Conservation (phyloP, 192 early-diverging fungal genomes). For the Coemansia sp. region DNA sequence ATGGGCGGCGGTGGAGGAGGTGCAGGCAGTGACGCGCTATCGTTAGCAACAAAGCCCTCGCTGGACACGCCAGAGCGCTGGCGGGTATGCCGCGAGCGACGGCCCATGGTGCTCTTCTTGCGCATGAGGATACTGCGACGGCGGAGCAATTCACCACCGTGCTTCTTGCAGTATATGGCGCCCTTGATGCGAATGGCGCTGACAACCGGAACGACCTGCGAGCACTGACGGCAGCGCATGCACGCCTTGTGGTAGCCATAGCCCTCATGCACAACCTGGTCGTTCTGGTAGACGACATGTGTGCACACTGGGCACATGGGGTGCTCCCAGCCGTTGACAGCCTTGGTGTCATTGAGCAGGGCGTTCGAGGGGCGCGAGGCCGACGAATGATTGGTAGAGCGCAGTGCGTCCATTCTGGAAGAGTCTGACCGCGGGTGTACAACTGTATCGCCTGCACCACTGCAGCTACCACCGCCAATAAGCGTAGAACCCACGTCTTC, state of each 20-base stretch:
- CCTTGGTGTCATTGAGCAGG: slow-evolving; percentile 48
- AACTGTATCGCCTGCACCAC: not conserved
- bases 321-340: slow-evolving; percentile 55
- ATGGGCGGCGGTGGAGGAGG: slow-evolving; percentile 48
- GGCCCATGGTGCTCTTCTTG: slow-evolving; percentile 56
- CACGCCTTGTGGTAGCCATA: slow-evolving; percentile 57
- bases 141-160: slow-evolving; percentile 50
- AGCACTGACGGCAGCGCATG: slow-evolving; percentile 54
- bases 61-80: slow-evolving; percentile 27
- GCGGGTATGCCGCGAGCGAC: slow-evolving; percentile 43
- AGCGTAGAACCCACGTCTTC: slow-evolving; percentile 21
- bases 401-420: slow-evolving; percentile 19
- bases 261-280: slow-evolving; percentile 53
- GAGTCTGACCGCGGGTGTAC: slow-evolving; percentile 2
- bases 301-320: slow-evolving; percentile 52
- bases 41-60: slow-evolving; percentile 18
- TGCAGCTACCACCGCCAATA: slow-evolving; percentile 33
- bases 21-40: not conserved
- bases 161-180: slow-evolving; percentile 55
- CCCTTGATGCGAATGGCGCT: slow-evolving; percentile 53
- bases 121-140: slow-evolving; percentile 58
- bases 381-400: slow-evolving; percentile 22
- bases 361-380: slow-evolving; percentile 47
- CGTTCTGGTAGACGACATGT: slow-evolving; percentile 48
- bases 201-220: slow-evolving; percentile 34